Conservation (phyloP, 1,139 yeast species). For the Yamadazyma diddensiae region DNA sequence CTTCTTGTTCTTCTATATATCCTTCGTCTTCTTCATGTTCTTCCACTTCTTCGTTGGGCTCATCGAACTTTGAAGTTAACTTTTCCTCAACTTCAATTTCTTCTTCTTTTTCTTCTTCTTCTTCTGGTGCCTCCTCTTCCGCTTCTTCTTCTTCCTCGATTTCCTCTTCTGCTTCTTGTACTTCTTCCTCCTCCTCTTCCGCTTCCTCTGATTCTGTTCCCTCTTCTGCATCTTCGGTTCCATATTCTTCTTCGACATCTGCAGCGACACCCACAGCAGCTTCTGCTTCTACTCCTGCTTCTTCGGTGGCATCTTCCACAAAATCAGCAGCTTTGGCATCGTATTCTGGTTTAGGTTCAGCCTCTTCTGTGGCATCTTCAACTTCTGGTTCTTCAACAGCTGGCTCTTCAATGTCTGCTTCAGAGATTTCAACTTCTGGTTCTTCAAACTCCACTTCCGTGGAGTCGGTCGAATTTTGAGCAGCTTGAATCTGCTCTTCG, state of each 20-base stretch:
- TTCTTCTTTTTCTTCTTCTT: conserved; percentile 4
- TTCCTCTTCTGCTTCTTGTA: conserved; percentile 3
- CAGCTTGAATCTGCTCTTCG: too few relatives aligned
- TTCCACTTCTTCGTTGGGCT: conserved; percentile 3
- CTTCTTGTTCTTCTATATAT: conserved; percentile 7
- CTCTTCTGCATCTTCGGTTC: conserved; percentile 6
- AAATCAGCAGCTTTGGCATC: conserved; percentile 5
- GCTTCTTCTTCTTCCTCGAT: conserved; percentile 1
- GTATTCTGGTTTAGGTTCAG: conserved; percentile 4
- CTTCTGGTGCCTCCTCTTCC: background rate
- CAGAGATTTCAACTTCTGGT: conserved; percentile 1
- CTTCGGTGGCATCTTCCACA: conserved; percentile 4
- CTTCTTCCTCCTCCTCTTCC: conserved; percentile 5
- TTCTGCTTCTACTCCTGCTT: conserved; percentile 6
- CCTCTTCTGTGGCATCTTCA: conserved; percentile 6
- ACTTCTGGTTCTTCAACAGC: conserved; percentile 4
- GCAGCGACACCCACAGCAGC: conserved; percentile 6
- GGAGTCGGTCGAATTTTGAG: too few relatives aligned
- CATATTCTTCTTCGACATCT: conserved; percentile 3
- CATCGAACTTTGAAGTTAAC: conserved; percentile 7
- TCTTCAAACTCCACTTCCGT: conserved; percentile 1
- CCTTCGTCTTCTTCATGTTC: conserved; percentile 5
- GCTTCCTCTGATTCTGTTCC: conserved; percentile 6
- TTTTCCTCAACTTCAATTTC: conserved; percentile 7
- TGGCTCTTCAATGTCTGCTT: conserved; percentile 6